phyloP scores from a whole-genome alignment of 2,329 filamentous ascomycete genomes.

The Fusarium miscanthi region DNA sequence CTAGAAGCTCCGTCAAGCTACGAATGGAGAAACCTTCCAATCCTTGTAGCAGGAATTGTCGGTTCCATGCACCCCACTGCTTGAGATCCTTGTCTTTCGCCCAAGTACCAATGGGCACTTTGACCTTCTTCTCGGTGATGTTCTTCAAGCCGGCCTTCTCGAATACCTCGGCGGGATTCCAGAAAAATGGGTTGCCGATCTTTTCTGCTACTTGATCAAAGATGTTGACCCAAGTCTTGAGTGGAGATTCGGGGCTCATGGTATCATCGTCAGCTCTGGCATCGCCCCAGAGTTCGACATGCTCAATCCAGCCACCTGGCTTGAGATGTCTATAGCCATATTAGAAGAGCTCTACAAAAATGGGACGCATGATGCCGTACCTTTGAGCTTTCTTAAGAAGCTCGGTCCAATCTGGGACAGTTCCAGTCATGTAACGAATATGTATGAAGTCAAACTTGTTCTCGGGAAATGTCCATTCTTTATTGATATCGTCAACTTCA shows the following conservation, averaged over 20 bases:
- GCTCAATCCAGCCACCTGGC: conserved; percentile 25
- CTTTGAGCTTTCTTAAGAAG: conserved; percentile 11
- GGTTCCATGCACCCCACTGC: conserved; percentile 31
- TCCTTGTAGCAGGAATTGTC: conserved; percentile 17
- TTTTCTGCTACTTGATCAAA: conserved; percentile 19
- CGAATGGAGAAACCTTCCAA: conserved; percentile 30
- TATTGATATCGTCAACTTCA: conserved; percentile 27
- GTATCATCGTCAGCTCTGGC: conserved; percentile 22
- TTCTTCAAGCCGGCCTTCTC: conserved; percentile 11
- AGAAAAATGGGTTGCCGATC: conserved; percentile 25
- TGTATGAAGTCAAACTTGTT: conserved; percentile 29
- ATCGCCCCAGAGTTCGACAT: conserved; percentile 26
- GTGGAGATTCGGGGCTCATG: conserved; percentile 16
- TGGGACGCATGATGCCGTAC: fast-evolving
- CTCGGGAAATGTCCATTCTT: conserved; percentile 20
- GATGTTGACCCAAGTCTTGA: conserved; percentile 21
- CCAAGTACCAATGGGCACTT: conserved; percentile 24
- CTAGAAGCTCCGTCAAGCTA: conserved; percentile 14
- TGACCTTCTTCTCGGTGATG: conserved; percentile 18
- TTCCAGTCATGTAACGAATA: conserved; percentile 23
- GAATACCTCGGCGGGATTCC: conserved; percentile 12
- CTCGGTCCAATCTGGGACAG: conserved; percentile 20
- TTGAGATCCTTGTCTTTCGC: conserved; percentile 27
- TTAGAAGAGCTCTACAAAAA: background rate
- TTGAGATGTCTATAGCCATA: conserved; percentile 1